phyloP scores from a whole-genome alignment of 345 rosid species.

The Ricinus communis region DNA sequence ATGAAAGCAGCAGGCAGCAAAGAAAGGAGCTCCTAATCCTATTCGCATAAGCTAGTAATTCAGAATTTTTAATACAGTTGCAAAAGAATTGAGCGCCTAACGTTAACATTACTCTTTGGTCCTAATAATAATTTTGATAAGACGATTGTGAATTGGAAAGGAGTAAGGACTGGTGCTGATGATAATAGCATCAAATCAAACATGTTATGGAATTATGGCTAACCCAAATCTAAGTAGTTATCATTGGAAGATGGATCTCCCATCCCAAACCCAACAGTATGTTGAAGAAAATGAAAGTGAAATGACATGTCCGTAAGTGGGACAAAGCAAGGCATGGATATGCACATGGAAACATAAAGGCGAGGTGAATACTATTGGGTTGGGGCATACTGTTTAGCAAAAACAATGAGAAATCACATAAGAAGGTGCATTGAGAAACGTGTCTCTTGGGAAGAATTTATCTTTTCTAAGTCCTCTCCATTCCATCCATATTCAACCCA shows the following conservation, averaged over 20 bases:
- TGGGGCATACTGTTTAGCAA: not conserved
- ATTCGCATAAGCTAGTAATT: too few species aligned
- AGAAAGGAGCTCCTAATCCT: too few species aligned
- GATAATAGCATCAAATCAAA: too few species aligned
- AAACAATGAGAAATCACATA: not conserved
- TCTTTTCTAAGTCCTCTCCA: not conserved
- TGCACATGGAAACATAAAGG: conserved; percentile 29
- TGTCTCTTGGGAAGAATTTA: not conserved
- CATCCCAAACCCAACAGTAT: not conserved
- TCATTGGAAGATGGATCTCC: not conserved
- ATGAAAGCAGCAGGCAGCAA: too few species aligned
- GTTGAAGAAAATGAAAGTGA: conserved; percentile 12
- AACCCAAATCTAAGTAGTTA: too few species aligned
- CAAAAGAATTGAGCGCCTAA: too few species aligned
- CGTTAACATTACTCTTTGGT: too few species aligned
- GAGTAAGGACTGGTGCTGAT: too few species aligned
- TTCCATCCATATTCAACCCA: conserved; percentile 7
- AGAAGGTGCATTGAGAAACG: conserved; percentile 11
- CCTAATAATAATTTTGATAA: too few species aligned
- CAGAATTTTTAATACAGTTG: too few species aligned
- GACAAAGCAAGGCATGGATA: conserved; percentile 19
- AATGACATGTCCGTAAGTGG: conserved; percentile 13
- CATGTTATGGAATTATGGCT: too few species aligned
- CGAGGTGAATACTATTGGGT: not conserved
- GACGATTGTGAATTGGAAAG: too few species aligned